Conservation (phyloP, 2,329 filamentous ascomycete genomes). For the Trichoderma polysporum region DNA sequence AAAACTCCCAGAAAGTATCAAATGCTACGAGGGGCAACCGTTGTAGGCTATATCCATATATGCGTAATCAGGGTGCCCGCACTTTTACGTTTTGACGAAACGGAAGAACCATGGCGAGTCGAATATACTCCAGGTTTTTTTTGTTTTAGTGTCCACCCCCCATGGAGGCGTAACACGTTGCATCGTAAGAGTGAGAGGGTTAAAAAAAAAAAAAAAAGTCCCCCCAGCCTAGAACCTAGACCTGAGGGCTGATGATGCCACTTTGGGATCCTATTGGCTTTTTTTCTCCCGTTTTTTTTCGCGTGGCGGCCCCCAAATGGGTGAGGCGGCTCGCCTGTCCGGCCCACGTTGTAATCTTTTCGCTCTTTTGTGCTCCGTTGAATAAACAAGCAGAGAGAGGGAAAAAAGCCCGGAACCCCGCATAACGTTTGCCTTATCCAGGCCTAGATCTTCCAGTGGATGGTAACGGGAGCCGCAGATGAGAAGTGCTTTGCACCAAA, state of each 20-base stretch:
- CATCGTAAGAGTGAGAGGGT: not conserved
- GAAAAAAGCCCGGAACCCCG: not conserved
- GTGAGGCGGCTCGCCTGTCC: not conserved
- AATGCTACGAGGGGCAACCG: too few species aligned
- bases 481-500: too few species aligned
- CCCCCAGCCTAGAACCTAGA: not conserved
- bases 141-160: not conserved
- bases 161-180: slow-evolving; percentile 19
- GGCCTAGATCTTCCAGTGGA: slow-evolving; percentile 1
- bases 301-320: not conserved
- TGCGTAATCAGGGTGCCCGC: slow-evolving; percentile 1
- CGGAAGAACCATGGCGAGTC: not conserved
- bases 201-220: not conserved
- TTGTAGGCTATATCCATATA: not conserved
- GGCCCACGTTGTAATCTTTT: not conserved
- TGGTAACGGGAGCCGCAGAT: not conserved
- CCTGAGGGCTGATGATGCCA: slow-evolving; percentile 11
- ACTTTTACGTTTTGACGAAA: slow-evolving; percentile 4
- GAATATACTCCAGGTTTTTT: not conserved
- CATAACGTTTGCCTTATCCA: not conserved
- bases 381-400: not conserved
- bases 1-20: not conserved
- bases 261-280: not conserved
- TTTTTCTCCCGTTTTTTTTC: not conserved
- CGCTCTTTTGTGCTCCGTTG: not conserved